Conservation (phyloP, 306 rosid genomes). For the Luffa acutangula region DNA sequence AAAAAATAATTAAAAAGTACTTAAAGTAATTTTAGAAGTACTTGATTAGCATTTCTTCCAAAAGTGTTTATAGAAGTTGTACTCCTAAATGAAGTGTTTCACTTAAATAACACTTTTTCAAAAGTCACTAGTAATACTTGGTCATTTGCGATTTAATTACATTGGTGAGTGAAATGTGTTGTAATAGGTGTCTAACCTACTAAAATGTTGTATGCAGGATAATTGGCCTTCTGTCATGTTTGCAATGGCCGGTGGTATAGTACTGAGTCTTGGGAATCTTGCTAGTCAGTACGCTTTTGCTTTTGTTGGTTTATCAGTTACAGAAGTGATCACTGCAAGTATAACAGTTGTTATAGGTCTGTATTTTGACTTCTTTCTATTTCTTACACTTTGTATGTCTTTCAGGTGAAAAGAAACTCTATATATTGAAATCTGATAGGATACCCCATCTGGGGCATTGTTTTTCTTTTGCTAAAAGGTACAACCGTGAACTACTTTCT, state of each 20-base stretch:
- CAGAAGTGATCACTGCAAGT: slow-evolving; percentile 77
- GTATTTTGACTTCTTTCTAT: slow-evolving; percentile 7
- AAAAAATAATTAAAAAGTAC: neutral
- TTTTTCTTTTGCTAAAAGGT: slow-evolving; percentile 32
- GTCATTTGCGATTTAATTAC: neutral
- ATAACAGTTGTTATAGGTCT: slow-evolving; percentile 76
- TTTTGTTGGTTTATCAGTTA: slow-evolving; percentile 80
- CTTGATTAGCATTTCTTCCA: neutral
- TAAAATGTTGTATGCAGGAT: slow-evolving; percentile 34
- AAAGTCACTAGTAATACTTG: neutral
- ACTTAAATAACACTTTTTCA: neutral
- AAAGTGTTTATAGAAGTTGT: neutral
- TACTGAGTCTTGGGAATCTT: slow-evolving; percentile 75
- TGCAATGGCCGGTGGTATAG: slow-evolving; percentile 84
- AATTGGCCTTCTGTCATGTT: slow-evolving; percentile 77
- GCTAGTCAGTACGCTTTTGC: slow-evolving; percentile 84
- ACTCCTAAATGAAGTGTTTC: neutral
- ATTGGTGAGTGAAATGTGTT: neutral
- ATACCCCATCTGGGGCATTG: neutral
- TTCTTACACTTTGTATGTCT: neutral
- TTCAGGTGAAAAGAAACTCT: neutral
- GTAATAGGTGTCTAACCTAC: slow-evolving; percentile 5
- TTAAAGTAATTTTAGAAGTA: neutral
- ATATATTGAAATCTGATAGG: neutral
- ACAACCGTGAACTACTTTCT: slow-evolving; percentile 79